Evolutionary conservation across 768 basidiomycete species (phyloP).

Genomic region (Pleurotus sapidus): DNA sequence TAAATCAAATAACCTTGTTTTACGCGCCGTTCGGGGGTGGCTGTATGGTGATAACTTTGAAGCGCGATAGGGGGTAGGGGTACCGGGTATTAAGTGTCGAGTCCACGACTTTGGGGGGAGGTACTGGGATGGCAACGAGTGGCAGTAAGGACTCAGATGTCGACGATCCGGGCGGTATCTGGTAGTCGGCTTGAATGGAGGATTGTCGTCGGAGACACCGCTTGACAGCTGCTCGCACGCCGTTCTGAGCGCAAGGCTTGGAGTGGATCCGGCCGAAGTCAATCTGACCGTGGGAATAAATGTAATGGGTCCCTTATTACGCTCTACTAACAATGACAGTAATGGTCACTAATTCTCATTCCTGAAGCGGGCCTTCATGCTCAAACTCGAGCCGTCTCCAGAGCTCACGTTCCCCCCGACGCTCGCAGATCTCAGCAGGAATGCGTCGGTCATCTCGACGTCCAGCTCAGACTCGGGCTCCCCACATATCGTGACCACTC

Average conservation of each 20-base stretch:
- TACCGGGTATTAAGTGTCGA: too few species aligned
- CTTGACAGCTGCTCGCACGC: too few species aligned
- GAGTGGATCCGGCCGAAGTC: neutral
- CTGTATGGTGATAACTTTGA: too few species aligned
- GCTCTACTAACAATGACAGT: neutral
- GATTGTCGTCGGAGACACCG: too few species aligned
- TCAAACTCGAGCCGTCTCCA: slow-evolving; percentile 32
- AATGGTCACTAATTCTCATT: neutral
- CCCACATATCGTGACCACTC: slow-evolving; percentile 36
- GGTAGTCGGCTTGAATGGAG: too few species aligned
- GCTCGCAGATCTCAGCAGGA: slow-evolving; percentile 68
- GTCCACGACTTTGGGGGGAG: too few species aligned
- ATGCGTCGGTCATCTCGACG: slow-evolving; percentile 73
- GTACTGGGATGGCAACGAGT: too few species aligned
- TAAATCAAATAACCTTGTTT: too few species aligned
- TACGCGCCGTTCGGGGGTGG: too few species aligned
- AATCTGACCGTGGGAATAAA: neutral
- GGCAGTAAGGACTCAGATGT: too few species aligned
- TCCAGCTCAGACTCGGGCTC: slow-evolving; percentile 54
- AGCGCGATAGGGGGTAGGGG: too few species aligned
- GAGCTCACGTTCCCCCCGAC: slow-evolving; percentile 21
- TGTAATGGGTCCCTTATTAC: neutral
- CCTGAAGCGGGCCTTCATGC: slow-evolving; percentile 29
- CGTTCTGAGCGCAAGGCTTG: neutral
- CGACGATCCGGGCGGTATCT: too few species aligned